Percentiles rank a stretch among this genome's conserved stretches.
phyloP scores from a whole-genome alignment of 1,284 basidiomycete genomes.

The Cystobasidium pallidum region DNA sequence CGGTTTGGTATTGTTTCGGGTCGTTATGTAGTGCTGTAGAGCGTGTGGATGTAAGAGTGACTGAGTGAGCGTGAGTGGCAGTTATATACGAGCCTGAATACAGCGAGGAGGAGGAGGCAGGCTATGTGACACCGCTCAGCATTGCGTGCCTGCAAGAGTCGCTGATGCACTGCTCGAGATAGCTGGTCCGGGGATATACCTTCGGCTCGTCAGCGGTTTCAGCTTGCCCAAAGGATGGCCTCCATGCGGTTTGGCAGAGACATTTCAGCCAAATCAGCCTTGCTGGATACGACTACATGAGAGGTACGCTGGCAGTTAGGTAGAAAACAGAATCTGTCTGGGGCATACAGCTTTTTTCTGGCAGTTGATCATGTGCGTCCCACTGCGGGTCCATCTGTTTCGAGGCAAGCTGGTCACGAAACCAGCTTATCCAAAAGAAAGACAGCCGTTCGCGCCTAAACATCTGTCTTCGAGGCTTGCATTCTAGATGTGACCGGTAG shows the following conservation, averaged over 20 bases:
- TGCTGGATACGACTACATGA: no score
- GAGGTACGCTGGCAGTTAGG: no score
- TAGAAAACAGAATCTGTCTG: no score
- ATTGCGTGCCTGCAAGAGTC: background rate
- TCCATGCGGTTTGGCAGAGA: background rate
- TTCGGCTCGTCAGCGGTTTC: background rate
- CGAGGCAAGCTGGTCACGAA: no score
- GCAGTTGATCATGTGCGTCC: no score
- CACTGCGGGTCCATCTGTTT: no score
- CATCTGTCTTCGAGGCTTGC: no score
- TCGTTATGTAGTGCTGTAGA: background rate
- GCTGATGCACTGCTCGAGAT: background rate
- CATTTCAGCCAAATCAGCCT: background rate
- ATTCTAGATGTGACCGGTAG: no score
- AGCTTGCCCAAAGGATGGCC: background rate
- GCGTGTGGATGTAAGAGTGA: background rate
- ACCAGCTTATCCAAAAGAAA: no score
- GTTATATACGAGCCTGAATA: background rate
- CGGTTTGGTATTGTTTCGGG: no score
- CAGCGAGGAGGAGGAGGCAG: background rate
- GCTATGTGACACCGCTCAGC: background rate
- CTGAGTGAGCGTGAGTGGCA: conserved; percentile 2
- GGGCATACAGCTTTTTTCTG: no score
- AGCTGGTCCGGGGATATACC: background rate
- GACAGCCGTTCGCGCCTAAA: no score